These are phyloP conservation scores for Chytriomyces sp. DNA, from an alignment of 192 early-diverging fungal genomes.

Conservation along the genomic window DNA sequence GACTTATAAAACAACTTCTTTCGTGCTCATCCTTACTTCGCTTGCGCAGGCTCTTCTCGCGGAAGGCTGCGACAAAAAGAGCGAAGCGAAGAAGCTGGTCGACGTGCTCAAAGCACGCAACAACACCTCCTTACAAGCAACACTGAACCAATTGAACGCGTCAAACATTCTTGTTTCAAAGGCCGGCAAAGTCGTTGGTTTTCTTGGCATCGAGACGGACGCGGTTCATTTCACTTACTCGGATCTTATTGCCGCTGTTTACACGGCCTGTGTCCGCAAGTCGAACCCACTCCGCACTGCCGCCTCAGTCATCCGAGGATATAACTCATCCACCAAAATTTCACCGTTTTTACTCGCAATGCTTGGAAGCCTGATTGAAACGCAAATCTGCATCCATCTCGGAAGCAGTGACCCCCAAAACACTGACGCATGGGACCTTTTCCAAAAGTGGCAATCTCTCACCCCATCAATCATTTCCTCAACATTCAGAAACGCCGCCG, in stretches of 20 bases:
- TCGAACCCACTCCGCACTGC: not conserved
- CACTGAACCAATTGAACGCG: too few relatives aligned
- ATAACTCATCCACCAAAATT: not conserved
- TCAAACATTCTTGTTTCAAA: not conserved
- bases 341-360: not conserved
- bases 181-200: not conserved
- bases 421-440: too few relatives aligned
- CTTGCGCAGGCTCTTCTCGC: too few relatives aligned
- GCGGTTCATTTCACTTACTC: not conserved
- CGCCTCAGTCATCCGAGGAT: not conserved
- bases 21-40: too few relatives aligned
- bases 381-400: too few relatives aligned
- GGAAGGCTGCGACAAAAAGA: too few relatives aligned
- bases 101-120: too few relatives aligned
- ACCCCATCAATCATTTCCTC: not conserved
- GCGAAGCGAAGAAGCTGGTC: too few relatives aligned
- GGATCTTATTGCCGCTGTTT: not conserved
- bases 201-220: not conserved
- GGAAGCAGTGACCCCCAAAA: too few relatives aligned
- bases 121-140: too few relatives aligned
- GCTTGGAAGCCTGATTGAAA: not conserved
- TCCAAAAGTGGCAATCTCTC: not conserved
- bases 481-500: not conserved
- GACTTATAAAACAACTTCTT: too few relatives aligned
- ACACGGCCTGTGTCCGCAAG: not conserved